Percentiles rank a stretch among this genome's conserved stretches.
Conservation (phyloP, 1,284 basidiomycete species). For the Lignosus rhinocerotis region DNA sequence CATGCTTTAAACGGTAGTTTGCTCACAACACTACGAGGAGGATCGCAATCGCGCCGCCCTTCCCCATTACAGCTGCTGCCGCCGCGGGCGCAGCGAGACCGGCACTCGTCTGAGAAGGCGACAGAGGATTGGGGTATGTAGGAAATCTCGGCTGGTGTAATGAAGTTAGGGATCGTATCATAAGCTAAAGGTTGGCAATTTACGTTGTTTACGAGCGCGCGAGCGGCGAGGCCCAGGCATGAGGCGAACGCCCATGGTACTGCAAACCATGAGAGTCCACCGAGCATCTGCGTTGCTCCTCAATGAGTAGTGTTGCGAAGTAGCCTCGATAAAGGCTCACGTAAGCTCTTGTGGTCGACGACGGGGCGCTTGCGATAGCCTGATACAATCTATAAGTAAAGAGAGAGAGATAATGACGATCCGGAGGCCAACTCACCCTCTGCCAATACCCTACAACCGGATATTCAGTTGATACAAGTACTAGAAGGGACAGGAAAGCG, state of each 20-base stretch:
- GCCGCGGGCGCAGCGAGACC: conserved; percentile 57
- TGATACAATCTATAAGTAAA: conserved; percentile 18
- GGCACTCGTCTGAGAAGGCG: conserved; percentile 48
- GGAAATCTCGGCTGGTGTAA: conserved; percentile 47
- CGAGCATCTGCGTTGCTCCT: conserved; percentile 45
- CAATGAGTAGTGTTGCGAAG: not conserved
- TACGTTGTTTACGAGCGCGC: conserved; percentile 49
- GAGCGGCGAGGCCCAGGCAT: conserved; percentile 54
- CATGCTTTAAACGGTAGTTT: not conserved
- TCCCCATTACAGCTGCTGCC: conserved; percentile 51
- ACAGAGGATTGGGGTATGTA: conserved; percentile 53
- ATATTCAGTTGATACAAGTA: not conserved
- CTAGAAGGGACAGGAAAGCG: not conserved
- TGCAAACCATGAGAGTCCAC: conserved; percentile 63
- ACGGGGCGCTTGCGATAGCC: conserved; percentile 51
- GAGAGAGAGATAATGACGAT: not conserved
- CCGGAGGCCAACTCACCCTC: conserved; percentile 33
- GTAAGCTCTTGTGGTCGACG: conserved; percentile 51
- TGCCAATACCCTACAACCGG: conserved; percentile 47
- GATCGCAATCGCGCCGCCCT: conserved; percentile 50
- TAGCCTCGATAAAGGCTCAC: conserved; percentile 21
- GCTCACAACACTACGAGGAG: conserved; percentile 54
- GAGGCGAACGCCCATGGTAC: conserved; percentile 62
- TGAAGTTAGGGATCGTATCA: not conserved
- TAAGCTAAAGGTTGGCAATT: conserved; percentile 5